Percentiles rank a stretch among this genome's conserved stretches.
Evolutionary conservation across 805 yeast species (phyloP).

Genomic region (Teunomyces lycoperdinae): DNA sequence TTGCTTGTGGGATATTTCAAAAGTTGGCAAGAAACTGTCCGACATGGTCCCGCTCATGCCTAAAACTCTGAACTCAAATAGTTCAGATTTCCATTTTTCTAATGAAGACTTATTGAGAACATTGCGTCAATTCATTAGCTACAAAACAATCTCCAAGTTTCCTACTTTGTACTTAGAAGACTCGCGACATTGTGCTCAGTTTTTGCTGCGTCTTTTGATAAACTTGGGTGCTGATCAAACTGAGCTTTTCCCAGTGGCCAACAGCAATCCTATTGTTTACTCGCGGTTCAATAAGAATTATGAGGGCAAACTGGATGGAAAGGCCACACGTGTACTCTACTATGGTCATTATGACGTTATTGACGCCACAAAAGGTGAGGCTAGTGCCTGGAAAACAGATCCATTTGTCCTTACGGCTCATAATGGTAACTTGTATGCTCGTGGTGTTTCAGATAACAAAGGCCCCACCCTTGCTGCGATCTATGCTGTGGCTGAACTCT

Average conservation of each 20-base stretch:
- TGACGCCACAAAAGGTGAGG: slow-evolving; percentile 58
- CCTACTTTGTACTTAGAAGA: slow-evolving; percentile 71
- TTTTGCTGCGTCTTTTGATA: slow-evolving; percentile 57
- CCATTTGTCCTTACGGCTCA: slow-evolving; percentile 75
- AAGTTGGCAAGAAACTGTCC: slow-evolving; percentile 13
- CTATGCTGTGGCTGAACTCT: slow-evolving; percentile 77
- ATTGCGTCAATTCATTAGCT: slow-evolving; percentile 60
- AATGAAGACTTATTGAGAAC: slow-evolving; percentile 65
- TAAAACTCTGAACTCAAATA: slow-evolving; percentile 11
- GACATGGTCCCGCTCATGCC: background rate
- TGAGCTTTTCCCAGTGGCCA: slow-evolving; percentile 64
- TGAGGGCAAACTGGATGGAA: background rate
- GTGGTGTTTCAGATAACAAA: slow-evolving; percentile 94
- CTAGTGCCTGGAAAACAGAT: slow-evolving; percentile 64
- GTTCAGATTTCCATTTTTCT: slow-evolving; percentile 22
- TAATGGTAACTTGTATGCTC: slow-evolving; percentile 83
- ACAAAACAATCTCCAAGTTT: slow-evolving; percentile 72
- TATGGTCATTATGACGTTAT: slow-evolving; percentile 97
- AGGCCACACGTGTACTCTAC: slow-evolving; percentile 58
- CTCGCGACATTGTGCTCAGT: slow-evolving; percentile 83
- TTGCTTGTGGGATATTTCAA: slow-evolving; percentile 63
- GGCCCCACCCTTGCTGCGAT: slow-evolving; percentile 90
- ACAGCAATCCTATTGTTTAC: slow-evolving; percentile 84
- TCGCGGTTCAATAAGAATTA: slow-evolving; percentile 60
- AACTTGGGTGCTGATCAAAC: slow-evolving; percentile 69